phyloP scores from a whole-genome alignment of 192 early-diverging fungal species.

The Piromyces sp. region DNA sequence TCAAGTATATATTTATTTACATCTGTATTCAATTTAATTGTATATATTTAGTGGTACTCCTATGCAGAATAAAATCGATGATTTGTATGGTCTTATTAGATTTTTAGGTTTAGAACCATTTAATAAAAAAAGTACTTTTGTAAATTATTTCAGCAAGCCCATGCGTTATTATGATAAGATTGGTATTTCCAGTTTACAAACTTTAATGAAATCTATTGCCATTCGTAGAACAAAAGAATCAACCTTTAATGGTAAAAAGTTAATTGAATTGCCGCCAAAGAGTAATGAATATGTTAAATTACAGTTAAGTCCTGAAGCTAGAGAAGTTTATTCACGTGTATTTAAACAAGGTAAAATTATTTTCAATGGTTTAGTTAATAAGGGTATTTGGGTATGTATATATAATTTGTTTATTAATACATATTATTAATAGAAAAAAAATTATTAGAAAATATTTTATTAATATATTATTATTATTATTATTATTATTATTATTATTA shows the following conservation, averaged over 20 bases:
- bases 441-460: too few species aligned
- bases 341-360: constrained; percentile 47
- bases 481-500: too few species aligned
- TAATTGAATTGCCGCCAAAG: constrained; percentile 58
- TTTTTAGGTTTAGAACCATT: constrained; percentile 61
- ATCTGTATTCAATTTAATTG: too few species aligned
- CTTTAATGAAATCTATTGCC: constrained; percentile 52
- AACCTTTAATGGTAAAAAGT: constrained; percentile 53
- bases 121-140: constrained; percentile 30
- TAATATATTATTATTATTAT: too few species aligned
- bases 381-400: constrained; percentile 12
- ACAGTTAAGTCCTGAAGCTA: constrained; percentile 39
- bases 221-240: constrained; percentile 77
- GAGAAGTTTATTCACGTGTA: constrained; percentile 48
- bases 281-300: constrained; percentile 39
- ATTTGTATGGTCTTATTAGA: constrained; percentile 66
- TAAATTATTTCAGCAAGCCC: constrained; percentile 20
- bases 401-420: too few species aligned
- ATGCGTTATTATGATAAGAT: constrained; percentile 2
- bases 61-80: constrained; percentile 67
- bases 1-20: too few species aligned
- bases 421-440: too few species aligned
- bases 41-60: constrained; percentile 50
- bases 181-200: constrained; percentile 32
- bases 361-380: constrained; percentile 32